Percentiles rank a stretch among this genome's conserved stretches.
These are phyloP conservation scores for Coemansia sp. DNA, from an alignment of 192 early-diverging fungal genomes.

Conservation along the genomic window DNA sequence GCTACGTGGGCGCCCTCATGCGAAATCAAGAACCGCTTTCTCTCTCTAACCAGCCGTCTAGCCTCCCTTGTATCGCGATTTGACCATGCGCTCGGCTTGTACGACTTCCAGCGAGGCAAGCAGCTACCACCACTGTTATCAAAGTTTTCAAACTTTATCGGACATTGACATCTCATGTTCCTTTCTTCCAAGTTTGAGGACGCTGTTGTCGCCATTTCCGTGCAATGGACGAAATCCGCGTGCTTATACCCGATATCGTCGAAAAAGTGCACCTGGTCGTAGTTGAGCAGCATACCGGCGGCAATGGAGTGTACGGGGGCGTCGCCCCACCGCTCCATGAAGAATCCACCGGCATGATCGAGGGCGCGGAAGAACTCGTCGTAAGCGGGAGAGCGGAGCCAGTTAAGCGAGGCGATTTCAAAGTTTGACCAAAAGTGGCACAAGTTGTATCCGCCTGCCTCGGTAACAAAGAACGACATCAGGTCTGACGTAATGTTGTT, in stretches of 20 bases:
- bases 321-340: slow-evolving; percentile 83
- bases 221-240: slow-evolving; percentile 40
- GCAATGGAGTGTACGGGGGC: slow-evolving; percentile 76
- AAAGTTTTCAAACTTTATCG: slow-evolving; percentile 25
- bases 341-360: slow-evolving; percentile 73
- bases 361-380: slow-evolving; percentile 65
- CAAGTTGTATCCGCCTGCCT: slow-evolving; percentile 59
- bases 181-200: too few species aligned
- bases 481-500: slow-evolving; percentile 34
- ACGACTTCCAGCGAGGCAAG: slow-evolving; percentile 35
- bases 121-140: slow-evolving; percentile 35
- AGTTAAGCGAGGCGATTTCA: slow-evolving; percentile 72
- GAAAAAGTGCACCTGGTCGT: slow-evolving; percentile 69
- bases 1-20: slow-evolving; percentile 23
- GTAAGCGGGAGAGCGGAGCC: slow-evolving; percentile 64
- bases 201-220: slow-evolving; percentile 1
- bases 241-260: slow-evolving; percentile 75
- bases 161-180: slow-evolving; percentile 43
- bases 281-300: slow-evolving; percentile 58
- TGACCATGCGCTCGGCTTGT: slow-evolving; percentile 18
- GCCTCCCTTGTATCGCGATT: slow-evolving; percentile 34
- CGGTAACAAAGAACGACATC: slow-evolving; percentile 42
- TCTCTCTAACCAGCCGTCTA: slow-evolving; percentile 15
- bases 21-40: not conserved
- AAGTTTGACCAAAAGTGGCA: slow-evolving; percentile 88